phyloP scores from a whole-genome alignment of 495 filamentous ascomycete genomes.

The Penicillium pancosmium region DNA sequence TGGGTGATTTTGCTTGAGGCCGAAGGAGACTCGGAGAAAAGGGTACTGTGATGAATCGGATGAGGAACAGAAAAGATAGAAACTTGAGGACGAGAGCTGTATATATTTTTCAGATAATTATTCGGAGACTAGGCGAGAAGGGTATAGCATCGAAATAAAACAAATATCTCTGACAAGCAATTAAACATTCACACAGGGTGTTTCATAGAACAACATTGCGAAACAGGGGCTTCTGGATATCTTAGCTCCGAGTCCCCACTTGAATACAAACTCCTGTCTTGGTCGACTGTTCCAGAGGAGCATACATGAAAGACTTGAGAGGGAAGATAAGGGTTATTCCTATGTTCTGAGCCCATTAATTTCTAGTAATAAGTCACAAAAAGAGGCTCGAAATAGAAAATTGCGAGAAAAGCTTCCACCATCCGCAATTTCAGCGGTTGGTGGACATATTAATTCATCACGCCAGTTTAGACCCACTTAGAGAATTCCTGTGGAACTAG shows the following conservation, averaged over 20 bases:
- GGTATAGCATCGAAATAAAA: neutral
- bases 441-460: too few species aligned
- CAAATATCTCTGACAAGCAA: neutral
- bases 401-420: too few species aligned
- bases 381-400: too few species aligned
- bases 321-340: neutral
- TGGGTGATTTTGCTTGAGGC: neutral
- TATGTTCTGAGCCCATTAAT: too few species aligned
- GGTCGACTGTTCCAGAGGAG: neutral
- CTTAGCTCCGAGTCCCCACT: neutral
- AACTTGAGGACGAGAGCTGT: neutral
- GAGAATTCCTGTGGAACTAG: too few species aligned
- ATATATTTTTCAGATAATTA: neutral
- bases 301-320: neutral
- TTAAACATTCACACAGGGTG: neutral
- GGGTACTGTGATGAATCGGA: neutral
- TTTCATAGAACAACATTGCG: neutral
- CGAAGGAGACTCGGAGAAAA: neutral
- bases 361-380: too few species aligned
- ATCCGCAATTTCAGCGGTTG: too few species aligned
- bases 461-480: too few species aligned
- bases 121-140: neutral
- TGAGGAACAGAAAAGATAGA: neutral
- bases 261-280: neutral
- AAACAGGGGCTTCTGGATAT: constrained; percentile 1